Conservation (phyloP, 805 yeast species). For the Candida ortonii region DNA sequence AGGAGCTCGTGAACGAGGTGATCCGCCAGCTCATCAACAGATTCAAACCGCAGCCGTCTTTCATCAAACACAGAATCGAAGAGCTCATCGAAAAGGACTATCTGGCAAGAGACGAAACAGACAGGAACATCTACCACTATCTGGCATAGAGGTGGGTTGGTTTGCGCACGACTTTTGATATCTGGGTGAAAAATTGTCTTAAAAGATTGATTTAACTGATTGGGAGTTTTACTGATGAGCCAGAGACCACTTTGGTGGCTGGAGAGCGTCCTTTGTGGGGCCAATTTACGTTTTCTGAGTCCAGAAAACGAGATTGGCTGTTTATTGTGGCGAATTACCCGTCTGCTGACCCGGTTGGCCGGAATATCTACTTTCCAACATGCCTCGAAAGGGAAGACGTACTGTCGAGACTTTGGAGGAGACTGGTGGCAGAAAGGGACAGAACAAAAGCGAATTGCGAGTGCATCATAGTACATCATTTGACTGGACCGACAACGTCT, state of each 20-base stretch:
- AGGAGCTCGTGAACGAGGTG: conserved; percentile 64
- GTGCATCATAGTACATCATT: conserved; percentile 37
- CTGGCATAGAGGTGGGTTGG: conserved; percentile 41
- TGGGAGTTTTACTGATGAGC: neutral
- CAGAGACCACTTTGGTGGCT: too few relatives aligned
- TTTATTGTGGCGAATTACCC: too few relatives aligned
- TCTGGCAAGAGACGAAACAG: conserved; percentile 64
- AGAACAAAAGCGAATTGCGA: too few relatives aligned
- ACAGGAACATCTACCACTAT: conserved; percentile 60
- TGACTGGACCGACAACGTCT: conserved; percentile 18
- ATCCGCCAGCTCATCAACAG: conserved; percentile 56
- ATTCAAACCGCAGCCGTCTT: conserved; percentile 64
- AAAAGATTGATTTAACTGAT: conserved; percentile 1
- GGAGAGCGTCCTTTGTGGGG: too few relatives aligned
- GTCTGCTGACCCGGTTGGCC: too few relatives aligned
- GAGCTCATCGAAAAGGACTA: conserved; percentile 80
- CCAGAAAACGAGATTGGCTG: too few relatives aligned
- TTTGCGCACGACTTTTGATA: neutral
- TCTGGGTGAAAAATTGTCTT: conserved; percentile 1
- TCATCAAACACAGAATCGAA: conserved; percentile 72
- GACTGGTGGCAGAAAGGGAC: conserved; percentile 9
- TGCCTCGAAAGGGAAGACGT: conserved; percentile 19
- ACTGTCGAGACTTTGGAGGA: conserved; percentile 21
- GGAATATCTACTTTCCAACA: conserved; percentile 14
- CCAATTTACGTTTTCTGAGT: conserved; percentile 5